Evolutionary conservation across 192 early-diverging fungal species (phyloP).

Genomic region (Thoreauomyces humboldtii): DNA sequence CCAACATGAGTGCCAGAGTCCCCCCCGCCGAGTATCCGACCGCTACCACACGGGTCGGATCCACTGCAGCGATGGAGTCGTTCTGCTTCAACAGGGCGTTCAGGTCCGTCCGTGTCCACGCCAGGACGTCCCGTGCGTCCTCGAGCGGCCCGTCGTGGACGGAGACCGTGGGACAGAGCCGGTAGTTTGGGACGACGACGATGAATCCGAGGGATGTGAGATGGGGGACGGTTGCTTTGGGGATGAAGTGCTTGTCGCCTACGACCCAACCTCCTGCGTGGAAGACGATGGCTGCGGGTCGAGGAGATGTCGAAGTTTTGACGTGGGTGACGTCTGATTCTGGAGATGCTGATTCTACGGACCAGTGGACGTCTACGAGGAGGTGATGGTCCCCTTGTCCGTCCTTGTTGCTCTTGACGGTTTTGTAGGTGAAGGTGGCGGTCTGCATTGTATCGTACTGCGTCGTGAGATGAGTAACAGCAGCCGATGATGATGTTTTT

Average conservation of each 20-base stretch:
- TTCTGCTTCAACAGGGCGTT: too few relatives aligned
- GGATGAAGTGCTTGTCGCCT: constrained; percentile 11
- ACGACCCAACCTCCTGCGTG: background rate
- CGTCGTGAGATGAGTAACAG: too few relatives aligned
- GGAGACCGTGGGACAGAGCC: constrained; percentile 11
- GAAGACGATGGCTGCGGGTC: constrained; percentile 4
- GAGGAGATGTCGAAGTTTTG: too few relatives aligned
- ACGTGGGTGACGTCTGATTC: too few relatives aligned
- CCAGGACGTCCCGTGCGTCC: constrained; percentile 13
- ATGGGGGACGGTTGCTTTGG: background rate
- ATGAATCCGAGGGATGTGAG: constrained; percentile 8
- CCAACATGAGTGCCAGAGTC: constrained; percentile 1
- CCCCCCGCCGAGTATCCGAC: constrained; percentile 9
- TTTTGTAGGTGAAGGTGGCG: too few relatives aligned
- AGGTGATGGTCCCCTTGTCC: too few relatives aligned
- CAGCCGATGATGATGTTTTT: too few relatives aligned
- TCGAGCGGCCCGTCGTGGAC: constrained; percentile 10
- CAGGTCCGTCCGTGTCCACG: background rate
- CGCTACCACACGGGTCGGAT: background rate
- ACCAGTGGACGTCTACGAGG: too few relatives aligned
- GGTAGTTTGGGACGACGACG: constrained; percentile 20
- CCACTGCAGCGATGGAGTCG: background rate
- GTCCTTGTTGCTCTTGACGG: too few relatives aligned
- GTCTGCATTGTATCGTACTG: too few relatives aligned
- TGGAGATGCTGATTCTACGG: too few relatives aligned